Conservation (phyloP, 2,329 filamentous ascomycete genomes). For the Sporothrix euskadiensis region DNA sequence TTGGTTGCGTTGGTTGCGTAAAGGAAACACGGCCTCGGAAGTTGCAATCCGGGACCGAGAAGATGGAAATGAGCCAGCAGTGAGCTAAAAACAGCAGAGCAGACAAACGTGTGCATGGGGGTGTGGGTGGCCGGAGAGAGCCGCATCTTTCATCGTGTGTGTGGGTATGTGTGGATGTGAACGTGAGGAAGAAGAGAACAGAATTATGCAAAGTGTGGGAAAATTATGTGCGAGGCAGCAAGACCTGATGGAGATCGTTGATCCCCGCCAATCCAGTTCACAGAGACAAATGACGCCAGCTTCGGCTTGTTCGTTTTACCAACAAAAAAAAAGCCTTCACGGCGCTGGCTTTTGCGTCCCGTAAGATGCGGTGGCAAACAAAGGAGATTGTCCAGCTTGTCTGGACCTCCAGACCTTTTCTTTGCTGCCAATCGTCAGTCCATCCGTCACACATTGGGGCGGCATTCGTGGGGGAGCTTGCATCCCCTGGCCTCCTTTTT, state of each 20-base stretch:
- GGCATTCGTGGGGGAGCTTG: constrained; percentile 2
- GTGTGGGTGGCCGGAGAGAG: neutral
- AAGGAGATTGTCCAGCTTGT: neutral
- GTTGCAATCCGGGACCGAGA: neutral
- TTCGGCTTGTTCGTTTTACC: neutral
- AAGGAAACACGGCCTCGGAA: neutral
- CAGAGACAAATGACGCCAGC: neutral
- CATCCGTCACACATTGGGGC: neutral
- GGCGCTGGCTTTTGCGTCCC: neutral
- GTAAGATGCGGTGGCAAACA: constrained; percentile 2
- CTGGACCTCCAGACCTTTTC: neutral
- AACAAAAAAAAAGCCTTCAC: too few species aligned
- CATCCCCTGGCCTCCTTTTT: neutral
- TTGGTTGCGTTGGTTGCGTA: neutral
- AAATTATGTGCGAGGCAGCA: constrained; percentile 6
- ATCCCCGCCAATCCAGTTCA: neutral
- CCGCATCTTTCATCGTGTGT: constrained; percentile 3
- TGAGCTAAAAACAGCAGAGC: neutral
- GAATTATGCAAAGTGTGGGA: neutral
- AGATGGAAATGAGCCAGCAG: neutral
- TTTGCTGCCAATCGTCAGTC: neutral
- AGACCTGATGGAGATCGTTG: neutral
- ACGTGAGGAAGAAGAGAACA: neutral
- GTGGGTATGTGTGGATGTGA: neutral
- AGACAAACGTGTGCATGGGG: neutral